These are phyloP conservation scores for Zea luxurians DNA, from an alignment of 176 grass and related monocot species.

Conservation along the genomic window DNA sequence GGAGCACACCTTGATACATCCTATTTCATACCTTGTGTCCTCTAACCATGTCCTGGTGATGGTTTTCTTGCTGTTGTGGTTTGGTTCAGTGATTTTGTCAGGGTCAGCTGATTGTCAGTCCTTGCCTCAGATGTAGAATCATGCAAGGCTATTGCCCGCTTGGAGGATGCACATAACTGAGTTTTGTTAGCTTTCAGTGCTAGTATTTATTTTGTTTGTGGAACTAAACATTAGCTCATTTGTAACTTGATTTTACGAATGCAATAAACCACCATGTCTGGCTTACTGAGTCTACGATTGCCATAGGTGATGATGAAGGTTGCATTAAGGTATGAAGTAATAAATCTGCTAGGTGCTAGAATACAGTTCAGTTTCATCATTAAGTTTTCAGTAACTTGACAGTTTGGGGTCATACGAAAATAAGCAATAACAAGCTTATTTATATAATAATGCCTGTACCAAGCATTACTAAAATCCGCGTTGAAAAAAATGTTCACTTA, in stretches of 20 bases:
- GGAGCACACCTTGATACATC: background rate
- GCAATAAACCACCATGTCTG: slow-evolving; percentile 71
- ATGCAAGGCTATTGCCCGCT: slow-evolving; percentile 64
- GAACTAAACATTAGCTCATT: slow-evolving; percentile 29
- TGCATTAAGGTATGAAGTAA: slow-evolving; percentile 80
- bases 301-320: slow-evolving; percentile 93
- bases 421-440: slow-evolving; percentile 15
- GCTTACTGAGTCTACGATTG: slow-evolving; percentile 82
- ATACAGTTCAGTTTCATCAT: background rate
- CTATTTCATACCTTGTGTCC: background rate
- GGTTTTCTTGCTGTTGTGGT: background rate
- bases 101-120: slow-evolving; percentile 80
- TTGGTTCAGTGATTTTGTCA: slow-evolving; percentile 71
- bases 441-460: background rate
- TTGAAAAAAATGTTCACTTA: background rate
- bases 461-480: background rate
- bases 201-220: slow-evolving; percentile 2
- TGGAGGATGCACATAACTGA: slow-evolving; percentile 79
- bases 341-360: background rate
- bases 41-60: background rate
- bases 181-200: slow-evolving; percentile 17
- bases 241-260: slow-evolving; percentile 49
- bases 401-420: background rate
- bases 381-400: background rate
- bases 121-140: slow-evolving; percentile 72